Base-by-base conservation (phyloP, 257 asterid species). In the Agastache rugosa region DNA sequence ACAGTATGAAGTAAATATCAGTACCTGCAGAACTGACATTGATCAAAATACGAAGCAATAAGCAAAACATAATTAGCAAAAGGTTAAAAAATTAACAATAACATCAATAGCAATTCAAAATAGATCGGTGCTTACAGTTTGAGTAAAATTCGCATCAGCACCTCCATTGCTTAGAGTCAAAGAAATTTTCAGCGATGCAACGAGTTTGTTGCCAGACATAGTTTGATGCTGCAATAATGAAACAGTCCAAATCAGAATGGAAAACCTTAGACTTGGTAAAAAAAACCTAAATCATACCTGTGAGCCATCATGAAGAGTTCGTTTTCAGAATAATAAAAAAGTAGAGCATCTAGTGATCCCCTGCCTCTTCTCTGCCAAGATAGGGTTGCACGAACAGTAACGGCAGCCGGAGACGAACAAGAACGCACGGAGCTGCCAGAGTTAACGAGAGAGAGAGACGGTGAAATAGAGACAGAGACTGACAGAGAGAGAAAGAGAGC, bases 201-300 rank as follows among this genome's bases (percentile, higher is more conserved):
- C 16, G 16, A 0, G 47, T 35, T 68, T 31, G 9, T 8, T n/a
- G 19, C 10, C 62, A 48, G 17, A n/a, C 34, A 68, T 25, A 45
- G 35, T 17, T 50, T 17, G 50, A 25, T 51, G n/a, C 20, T 50
- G 63, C 17, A 29, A 9, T 15, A 27, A 27, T 9, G 27, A n/a
- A 47, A 22, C 20, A 41, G 4, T 41, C 25, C 56, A 63, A 39
- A 63, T 2, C 12, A 19, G 35, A 65, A 11, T 22, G 14, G 9
- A 22, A 48, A 48, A n/a, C 27, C 68, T 44, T 45, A 8, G 23
- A 23, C 39, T 65, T 41, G 71, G 23, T 44, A 20, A 64, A 15
- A 8, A n/a, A 41, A 41, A 12, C 34, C n/a, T 23, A 65, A 65
- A 14, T 25, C 29, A 37, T 23, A 73, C 72, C 64, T 74, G 47